Base-by-base conservation (phyloP, 2,329 filamentous ascomycete genomes). In the Leptosphaerulina australis region DNA sequence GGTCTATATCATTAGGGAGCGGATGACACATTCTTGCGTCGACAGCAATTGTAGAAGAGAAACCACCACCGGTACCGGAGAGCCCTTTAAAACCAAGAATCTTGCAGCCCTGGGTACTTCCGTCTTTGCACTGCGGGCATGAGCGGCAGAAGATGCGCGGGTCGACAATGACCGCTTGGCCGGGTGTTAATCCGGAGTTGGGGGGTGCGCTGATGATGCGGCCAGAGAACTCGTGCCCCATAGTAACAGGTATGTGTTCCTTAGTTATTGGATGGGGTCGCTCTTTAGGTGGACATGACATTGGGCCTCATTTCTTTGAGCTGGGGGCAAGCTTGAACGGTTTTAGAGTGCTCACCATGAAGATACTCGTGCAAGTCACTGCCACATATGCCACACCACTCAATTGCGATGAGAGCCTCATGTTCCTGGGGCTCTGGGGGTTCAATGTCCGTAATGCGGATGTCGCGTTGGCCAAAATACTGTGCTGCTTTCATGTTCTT, bases 401-500 rank as follows among this genome's bases (percentile, higher is more conserved):
- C 63, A 15, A 70, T 59, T 1, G 57, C 56, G n/a, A 71, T 37
- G 7, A 69, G 50, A 9, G 60, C 66, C 57, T 68, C 59, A 24
- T 66, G 47, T 0, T 55, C 54, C 14, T 60, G 59, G 4, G 63
- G 57, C 11, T 58, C 39, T 6, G 66, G 64, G 15, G 53, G 39
- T 2, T 59, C 50, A 7, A 68, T 54, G 7, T 70, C 60, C 9
- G 53, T 50, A 10, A 70, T 56, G 11, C 67, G 62, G 15, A 72
- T 58, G 38, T 68, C 64, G 1, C 52, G 36, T 14, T 52, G 38
- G 15, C 56, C 66, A 31, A 59, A 69, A 46, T 62, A 71, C 20
- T 66, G 60, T 36, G 65, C 68, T 37, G 68, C 68, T 61, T 66
- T 66, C 68, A 72, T 69, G 29, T 21, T n/a, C n/a, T n/a, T n/a